Evolutionary conservation across 371 early-diverging fungal species (phyloP).

Genomic region (Encephalitozoon romaleae): DNA sequence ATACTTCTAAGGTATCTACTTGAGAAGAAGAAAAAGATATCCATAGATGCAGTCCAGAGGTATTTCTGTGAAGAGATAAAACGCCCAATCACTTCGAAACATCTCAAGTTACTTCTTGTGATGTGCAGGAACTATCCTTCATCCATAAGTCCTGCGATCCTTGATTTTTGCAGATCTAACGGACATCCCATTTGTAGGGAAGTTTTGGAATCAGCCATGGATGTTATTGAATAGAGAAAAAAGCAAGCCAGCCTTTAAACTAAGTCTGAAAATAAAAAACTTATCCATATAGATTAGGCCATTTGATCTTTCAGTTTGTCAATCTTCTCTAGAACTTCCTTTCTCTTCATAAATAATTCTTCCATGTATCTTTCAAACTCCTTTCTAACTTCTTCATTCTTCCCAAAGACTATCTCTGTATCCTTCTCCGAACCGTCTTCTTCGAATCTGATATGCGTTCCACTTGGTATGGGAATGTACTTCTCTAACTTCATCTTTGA

Average conservation of each 20-base stretch:
- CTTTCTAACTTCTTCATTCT: background rate
- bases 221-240: conserved; percentile 8
- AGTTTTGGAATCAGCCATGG: conserved; percentile 20
- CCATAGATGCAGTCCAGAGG: background rate
- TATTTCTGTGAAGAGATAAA: conserved; percentile 13
- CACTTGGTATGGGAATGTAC: background rate
- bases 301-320: background rate
- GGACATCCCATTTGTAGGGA: conserved; percentile 45
- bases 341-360: conserved; percentile 13
- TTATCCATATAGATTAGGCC: background rate
- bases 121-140: conserved; percentile 22
- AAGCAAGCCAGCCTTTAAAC: background rate
- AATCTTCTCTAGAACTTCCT: background rate
- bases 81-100: conserved; percentile 1
- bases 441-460: conserved; percentile 13
- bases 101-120: conserved; percentile 25
- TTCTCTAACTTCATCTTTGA: conserved; percentile 13
- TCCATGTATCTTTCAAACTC: conserved; percentile 17
- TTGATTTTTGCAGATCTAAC: conserved; percentile 40
- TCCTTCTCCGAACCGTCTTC: conserved; percentile 16
- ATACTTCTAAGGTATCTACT: conserved; percentile 42
- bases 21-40: conserved; percentile 42
- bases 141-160: conserved; percentile 8
- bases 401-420: background rate
- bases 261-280: background rate